Percentiles rank a stretch among this genome's conserved stretches.
phyloP scores from a whole-genome alignment of 305 asterid species.

The Fraxinus xanthoxyloides region DNA sequence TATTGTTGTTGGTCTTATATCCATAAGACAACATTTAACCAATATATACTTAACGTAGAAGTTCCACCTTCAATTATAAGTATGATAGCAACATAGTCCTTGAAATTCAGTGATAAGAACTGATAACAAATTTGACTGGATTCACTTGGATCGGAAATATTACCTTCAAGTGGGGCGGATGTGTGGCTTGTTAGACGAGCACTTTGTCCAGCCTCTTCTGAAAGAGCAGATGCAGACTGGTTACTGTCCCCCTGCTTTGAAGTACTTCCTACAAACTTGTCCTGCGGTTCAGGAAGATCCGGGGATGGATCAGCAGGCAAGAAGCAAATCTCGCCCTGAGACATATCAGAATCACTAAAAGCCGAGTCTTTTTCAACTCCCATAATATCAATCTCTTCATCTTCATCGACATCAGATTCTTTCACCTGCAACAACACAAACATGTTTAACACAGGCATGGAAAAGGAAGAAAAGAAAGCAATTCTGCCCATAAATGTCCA shows the following conservation, averaged over 20 bases:
- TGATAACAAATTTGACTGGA: slow-evolving; percentile 16
- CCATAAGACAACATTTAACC: not conserved
- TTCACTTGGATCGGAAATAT: not conserved
- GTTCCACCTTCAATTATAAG: slow-evolving; percentile 4
- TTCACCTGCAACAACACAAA: slow-evolving; percentile 51
- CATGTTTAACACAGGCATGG: slow-evolving; percentile 11
- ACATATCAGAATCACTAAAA: slow-evolving; percentile 86
- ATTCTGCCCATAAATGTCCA: not conserved
- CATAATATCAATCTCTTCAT: slow-evolving; percentile 69
- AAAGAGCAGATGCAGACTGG: slow-evolving; percentile 71
- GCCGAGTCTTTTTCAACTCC: slow-evolving; percentile 66
- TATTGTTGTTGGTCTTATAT: not conserved
- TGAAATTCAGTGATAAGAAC: not conserved
- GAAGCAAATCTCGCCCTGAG: slow-evolving; percentile 68
- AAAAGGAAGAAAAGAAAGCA: slow-evolving; percentile 12
- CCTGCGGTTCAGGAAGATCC: slow-evolving; percentile 70
- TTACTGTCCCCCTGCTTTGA: slow-evolving; percentile 62
- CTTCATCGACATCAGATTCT: slow-evolving; percentile 66
- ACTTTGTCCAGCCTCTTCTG: slow-evolving; percentile 72
- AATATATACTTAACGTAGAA: not conserved
- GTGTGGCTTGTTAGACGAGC: slow-evolving; percentile 56
- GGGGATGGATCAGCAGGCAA: slow-evolving; percentile 77
- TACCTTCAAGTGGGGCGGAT: slow-evolving; percentile 75
- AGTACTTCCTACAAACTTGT: slow-evolving; percentile 47
- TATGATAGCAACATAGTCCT: not conserved